Conservation (phyloP, 2,329 filamentous ascomycete species). For the Coniochaeta sp. region DNA sequence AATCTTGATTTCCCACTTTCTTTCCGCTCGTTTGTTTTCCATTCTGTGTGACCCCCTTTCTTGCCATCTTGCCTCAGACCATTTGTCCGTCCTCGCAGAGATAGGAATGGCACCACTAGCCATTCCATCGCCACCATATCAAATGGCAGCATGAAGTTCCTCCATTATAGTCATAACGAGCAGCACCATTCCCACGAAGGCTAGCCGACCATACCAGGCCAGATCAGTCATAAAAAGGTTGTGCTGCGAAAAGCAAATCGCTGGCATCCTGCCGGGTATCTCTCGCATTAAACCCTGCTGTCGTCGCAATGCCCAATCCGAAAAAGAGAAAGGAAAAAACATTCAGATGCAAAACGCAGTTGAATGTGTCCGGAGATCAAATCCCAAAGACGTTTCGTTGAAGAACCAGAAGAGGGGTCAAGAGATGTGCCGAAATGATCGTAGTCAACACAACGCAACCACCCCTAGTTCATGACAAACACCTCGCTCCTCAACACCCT, state of each 20-base stretch:
- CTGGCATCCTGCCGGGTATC: neutral
- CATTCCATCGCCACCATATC: too few species aligned
- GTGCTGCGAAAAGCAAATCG: neutral
- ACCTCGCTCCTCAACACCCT: constrained; percentile 39
- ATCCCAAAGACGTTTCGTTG: neutral
- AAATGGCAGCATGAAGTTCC: too few species aligned
- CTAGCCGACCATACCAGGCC: neutral
- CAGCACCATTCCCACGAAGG: neutral
- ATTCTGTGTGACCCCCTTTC: neutral
- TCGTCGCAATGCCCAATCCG: neutral
- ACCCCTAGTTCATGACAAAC: constrained; percentile 39
- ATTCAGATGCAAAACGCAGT: neutral
- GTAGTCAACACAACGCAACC: too few species aligned
- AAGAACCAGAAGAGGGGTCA: neutral
- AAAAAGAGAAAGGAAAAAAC: constrained; percentile 12
- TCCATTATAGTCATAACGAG: too few species aligned
- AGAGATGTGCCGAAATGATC: too few species aligned
- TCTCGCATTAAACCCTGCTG: neutral
- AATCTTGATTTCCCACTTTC: too few species aligned
- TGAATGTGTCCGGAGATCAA: neutral
- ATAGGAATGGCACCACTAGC: too few species aligned
- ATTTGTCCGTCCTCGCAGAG: too few species aligned
- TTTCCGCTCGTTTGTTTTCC: neutral
- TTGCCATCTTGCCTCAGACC: too few species aligned
- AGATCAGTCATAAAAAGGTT: neutral